Conservation (phyloP, 2,329 filamentous ascomycete genomes). For the Clarireedia homoeocarpa region DNA sequence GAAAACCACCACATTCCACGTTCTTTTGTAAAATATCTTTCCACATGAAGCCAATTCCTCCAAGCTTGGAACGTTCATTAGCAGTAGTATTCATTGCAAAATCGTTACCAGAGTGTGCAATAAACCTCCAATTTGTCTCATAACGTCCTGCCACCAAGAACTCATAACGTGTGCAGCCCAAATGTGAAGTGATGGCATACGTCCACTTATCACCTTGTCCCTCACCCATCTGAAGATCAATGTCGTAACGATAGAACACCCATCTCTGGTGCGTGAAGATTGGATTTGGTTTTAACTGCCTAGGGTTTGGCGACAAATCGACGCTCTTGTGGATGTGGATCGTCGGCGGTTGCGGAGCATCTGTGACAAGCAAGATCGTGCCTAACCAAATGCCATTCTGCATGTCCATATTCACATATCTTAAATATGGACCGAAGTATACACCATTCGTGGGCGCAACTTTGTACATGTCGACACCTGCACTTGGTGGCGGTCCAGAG, state of each 20-base stretch:
- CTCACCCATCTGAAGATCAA: conserved; percentile 87
- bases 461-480: conserved; percentile 91
- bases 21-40: conserved; percentile 98
- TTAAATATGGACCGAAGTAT: conserved; percentile 92
- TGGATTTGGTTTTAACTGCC: conserved; percentile 71
- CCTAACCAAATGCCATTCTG: conserved; percentile 87
- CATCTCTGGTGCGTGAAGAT: conserved; percentile 89
- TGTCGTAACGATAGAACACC: conserved; percentile 92
- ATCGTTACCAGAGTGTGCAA: conserved; percentile 93
- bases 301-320: conserved; percentile 86
- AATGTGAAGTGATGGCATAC: conserved; percentile 92
- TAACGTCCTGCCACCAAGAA: conserved; percentile 87
- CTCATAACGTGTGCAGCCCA: conserved; percentile 96
- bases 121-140: conserved; percentile 91
- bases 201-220: conserved; percentile 80
- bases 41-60: conserved; percentile 95
- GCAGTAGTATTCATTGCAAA: conserved; percentile 83
- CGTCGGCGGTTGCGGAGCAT: conserved; percentile 84
- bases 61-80: conserved; percentile 76
- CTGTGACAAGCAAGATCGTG: conserved; percentile 87
- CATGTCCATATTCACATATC: conserved; percentile 96
- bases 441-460: conserved; percentile 90
- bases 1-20: conserved; percentile 90
- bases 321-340: conserved; percentile 89
- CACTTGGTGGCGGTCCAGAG: conserved; percentile 76